Base-by-base conservation (phyloP, 2,329 filamentous ascomycete species). In the Eurotiales sp. region DNA sequence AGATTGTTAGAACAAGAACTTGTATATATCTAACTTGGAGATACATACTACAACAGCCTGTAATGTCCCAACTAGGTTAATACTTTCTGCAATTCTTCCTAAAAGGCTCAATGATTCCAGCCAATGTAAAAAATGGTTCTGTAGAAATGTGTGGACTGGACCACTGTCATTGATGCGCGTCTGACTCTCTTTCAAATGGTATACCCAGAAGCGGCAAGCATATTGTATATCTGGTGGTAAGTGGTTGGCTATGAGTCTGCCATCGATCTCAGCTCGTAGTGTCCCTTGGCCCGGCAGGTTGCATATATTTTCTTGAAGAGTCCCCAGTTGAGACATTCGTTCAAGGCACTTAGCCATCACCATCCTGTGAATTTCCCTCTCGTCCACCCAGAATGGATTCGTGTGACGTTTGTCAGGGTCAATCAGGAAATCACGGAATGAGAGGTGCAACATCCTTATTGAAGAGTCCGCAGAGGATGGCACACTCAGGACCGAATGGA, bases 361-460 rank as follows among this genome's bases (percentile, higher is more conserved):
- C 21, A 50, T 53, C 21, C 58, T 12, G 50, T 72, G 62, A 44
- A 57, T 58, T 5, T 49, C 30, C 50, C 57, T 61, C 56, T 68
- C 60, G 41, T 72, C 52, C 51, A 67, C 58, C 60, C 62, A 59
- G 54, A 68, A 61, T 6, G 5, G 25, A 27, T 27, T 27, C 10
- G 10, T 27, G 10, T 27, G 25, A 62, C 27, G 56, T 29, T 7
- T 12, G 5, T 32, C 29, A 4, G 37, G n/a, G 43, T 62, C 48
- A 25, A 66, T 53, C 14, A 66, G 60, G 46, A 64, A 66, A 53
- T 68, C 62, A 30, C 61, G 60, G 46, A 68, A 67, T 42, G 63
- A 68, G 46, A 58, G 55, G 53, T 64, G 62, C 10, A 63, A 50
- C 6, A 63, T 19, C 25, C 54, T 27, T 4, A 63, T 51, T 17